Evolutionary conservation across 108 stramenopile genomes (phyloP), one percentile per base, ranked within the genome.

Genomic region (Cylindrotheca closterium): DNA sequence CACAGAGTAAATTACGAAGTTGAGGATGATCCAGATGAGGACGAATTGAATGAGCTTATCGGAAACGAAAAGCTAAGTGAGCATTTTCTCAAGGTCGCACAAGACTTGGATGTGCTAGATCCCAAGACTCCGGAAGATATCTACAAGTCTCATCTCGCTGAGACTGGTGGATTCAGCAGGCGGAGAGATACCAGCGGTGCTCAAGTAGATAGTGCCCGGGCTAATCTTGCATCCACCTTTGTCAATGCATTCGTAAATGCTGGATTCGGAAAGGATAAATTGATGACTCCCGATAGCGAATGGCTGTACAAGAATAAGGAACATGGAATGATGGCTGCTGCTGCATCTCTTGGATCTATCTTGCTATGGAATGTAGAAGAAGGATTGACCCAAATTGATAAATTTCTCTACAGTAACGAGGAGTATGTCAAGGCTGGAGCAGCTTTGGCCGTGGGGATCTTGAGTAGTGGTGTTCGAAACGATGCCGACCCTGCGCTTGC

Each of bases 191-290:
- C 71, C 17, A 84, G 89, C 42, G 91, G 79, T 3, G 92, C 77
- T 0, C 81, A 88, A 53, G 96, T 98, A 21, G 97, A 99, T 69
- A 97, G 96, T 12, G 99, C 99, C 30, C 88, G 98, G 45, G 98
- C 96, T 5, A 99, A 99, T 74, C 87, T 99, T 64, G 98, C 99
- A 17, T 92, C 94, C 46, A 97, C 98, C 0, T 98, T 96, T 66
- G 98, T 99, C 37, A 99, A 98, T 70, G 99, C 97, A 23, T 98
- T 98, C 70, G 98, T 99, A 26, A 99, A 99, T 81, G 94, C 96
- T 31, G 98, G 98, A 8, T 97, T 97, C 78, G 85, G 96, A 32
- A 89, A 92, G 32, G 99, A 99, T 69, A 91, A 95, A 63, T 78
- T 92, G 55, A 95, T 95, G 91, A 91, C 89, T 19, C 85, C 93